phyloP scores from a whole-genome alignment of 495 filamentous ascomycete species.

The Penicillium longicatenatum region DNA sequence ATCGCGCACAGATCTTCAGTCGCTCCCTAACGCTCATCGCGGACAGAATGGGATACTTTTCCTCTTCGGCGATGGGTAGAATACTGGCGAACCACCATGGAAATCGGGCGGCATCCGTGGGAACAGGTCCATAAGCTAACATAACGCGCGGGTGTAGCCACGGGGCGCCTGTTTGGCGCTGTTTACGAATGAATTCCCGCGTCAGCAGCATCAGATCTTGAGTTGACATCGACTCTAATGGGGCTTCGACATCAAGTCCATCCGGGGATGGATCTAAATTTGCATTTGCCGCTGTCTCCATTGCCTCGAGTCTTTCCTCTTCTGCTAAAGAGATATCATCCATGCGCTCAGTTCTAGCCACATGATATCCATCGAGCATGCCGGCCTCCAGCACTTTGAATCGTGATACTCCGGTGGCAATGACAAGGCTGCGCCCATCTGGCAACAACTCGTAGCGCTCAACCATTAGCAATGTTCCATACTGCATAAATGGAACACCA shows the following conservation, averaged over 20 bases:
- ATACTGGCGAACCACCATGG: constrained; percentile 92
- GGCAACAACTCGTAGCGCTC: constrained; percentile 68
- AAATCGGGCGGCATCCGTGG: constrained; percentile 72
- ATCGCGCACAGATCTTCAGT: constrained; percentile 73
- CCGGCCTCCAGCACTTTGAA: constrained; percentile 69
- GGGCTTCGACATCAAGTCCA: constrained; percentile 22
- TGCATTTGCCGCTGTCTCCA: constrained; percentile 49
- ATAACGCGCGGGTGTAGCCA: constrained; percentile 75
- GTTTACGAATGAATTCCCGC: constrained; percentile 65
- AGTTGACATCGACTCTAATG: constrained; percentile 67
- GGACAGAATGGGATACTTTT: constrained; percentile 74
- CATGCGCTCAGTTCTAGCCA: constrained; percentile 71
- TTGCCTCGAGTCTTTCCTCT: constrained; percentile 73
- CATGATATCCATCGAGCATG: constrained; percentile 72
- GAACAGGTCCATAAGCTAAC: constrained; percentile 74
- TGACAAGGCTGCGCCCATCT: constrained; percentile 79
- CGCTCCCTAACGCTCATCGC: constrained; percentile 76
- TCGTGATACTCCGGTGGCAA: constrained; percentile 71
- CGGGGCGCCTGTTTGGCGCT: constrained; percentile 63
- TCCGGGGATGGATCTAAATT: constrained; percentile 18
- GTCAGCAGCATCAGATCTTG: constrained; percentile 63
- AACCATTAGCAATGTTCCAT: constrained; percentile 78
- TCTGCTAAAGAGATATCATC: constrained; percentile 80
- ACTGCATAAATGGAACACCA: constrained; percentile 61
- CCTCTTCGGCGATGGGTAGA: constrained; percentile 70